Evolutionary conservation across 352 stramenopile species (phyloP), one percentile per base, ranked within the genome.

Genomic region (Globisporangium acanthophoron): DNA sequence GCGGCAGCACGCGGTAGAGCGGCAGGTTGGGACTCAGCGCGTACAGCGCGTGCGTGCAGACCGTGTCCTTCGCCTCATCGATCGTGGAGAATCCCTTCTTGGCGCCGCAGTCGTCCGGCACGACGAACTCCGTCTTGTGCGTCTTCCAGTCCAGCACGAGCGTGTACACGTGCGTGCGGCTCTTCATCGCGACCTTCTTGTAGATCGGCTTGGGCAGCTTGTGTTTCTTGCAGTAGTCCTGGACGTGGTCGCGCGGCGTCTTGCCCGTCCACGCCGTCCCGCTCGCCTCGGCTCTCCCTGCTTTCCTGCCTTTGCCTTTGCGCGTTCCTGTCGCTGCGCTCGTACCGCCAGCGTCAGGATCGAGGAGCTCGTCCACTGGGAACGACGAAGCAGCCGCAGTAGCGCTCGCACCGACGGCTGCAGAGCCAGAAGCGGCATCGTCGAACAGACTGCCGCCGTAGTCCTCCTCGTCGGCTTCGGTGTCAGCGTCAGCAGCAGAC

Each of bases 1-100:
- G 87, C 2, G 92, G 91, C 31, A 98, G 74, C 47, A 97, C 74
- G 15, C 78, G 80, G 67, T 98, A 95, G 2, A 98, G 65, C 29
- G 86, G 89, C 31, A 97, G 64, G 15, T 87, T 74, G 0, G 89
- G 78, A 46, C 80, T 80, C 40, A 97, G 73, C 41, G 77, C 72
- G 70, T 97, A 98, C n/a, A 98, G 66, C 11, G 86, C 87, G 35
- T 85, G 76, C 12, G 84, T 93, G 35, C 91, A 76, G 6, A 97
- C 69, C 0, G 71, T 64, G 61, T 92, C 83, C 50, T 92, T 93
- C 4, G 81, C 80, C 29, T 87, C 75, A 24, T 85, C 76, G 49
- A 88, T 88, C 11, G 81, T 77, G 21, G 71, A 50, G 58, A 87
- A 90, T 6, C 75, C 77, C 33, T 70, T 51, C 4, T 59, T 59